These are phyloP conservation scores for Thraustotheca clavata DNA, from an alignment of 352 stramenopile species.

Conservation along the genomic window DNA sequence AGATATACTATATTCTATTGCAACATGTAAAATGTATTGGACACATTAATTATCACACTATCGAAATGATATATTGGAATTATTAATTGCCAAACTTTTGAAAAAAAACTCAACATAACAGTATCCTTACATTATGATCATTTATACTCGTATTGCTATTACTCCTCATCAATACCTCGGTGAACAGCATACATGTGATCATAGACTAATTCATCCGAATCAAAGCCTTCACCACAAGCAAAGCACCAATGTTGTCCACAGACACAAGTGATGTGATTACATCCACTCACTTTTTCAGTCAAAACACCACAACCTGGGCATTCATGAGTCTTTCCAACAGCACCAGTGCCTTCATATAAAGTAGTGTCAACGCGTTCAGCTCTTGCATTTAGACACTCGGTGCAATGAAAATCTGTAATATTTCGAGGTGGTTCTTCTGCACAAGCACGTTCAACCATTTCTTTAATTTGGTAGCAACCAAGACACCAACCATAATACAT, in stretches of 20 bases:
- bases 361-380: not conserved
- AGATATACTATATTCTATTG: too few species aligned
- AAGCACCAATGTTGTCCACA: conserved; percentile 17
- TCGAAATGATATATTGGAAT: not conserved
- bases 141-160: not conserved
- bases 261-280: conserved; percentile 17
- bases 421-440: not conserved
- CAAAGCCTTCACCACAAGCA: not conserved
- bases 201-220: not conserved
- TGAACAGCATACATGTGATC: conserved; percentile 14
- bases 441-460: not conserved
- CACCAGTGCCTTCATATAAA: not conserved
- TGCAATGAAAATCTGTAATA: not conserved
- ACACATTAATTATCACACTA: too few species aligned
- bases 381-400: not conserved
- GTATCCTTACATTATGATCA: not conserved
- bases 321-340: not conserved
- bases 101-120: not conserved
- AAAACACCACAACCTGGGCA: not conserved
- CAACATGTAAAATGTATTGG: too few species aligned
- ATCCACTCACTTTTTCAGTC: not conserved
- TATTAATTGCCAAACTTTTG: not conserved
- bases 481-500: conserved; percentile 20
- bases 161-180: not conserved
- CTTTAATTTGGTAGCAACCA: conserved; percentile 5